phyloP scores from a whole-genome alignment of 129 eudicot species.

The Lactuca sativa region DNA sequence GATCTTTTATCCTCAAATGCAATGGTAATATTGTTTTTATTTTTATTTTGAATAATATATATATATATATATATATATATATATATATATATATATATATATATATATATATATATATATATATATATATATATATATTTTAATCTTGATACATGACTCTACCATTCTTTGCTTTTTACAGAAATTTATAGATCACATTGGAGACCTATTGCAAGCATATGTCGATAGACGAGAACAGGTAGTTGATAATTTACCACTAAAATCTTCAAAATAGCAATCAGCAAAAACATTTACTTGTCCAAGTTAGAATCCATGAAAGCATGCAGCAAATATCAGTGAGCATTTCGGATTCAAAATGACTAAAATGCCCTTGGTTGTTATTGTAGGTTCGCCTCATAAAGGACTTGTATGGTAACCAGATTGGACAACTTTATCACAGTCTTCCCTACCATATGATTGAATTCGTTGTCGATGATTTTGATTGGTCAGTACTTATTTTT shows the following conservation, averaged over 20 bases:
- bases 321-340: not conserved
- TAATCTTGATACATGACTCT: too few relatives aligned
- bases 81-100: too few relatives aligned
- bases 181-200: slow-evolving; percentile 88
- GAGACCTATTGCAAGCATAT: slow-evolving; percentile 90
- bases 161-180: slow-evolving; percentile 26
- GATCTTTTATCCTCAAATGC: slow-evolving; percentile 90
- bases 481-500: slow-evolving; percentile 49
- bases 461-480: slow-evolving; percentile 67
- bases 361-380: slow-evolving; percentile 10
- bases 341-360: not conserved
- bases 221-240: slow-evolving; percentile 97
- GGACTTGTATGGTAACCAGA: slow-evolving; percentile 91
- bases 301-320: too few relatives aligned
- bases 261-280: too few relatives aligned
- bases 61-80: too few relatives aligned
- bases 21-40: slow-evolving; percentile 43
- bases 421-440: slow-evolving; percentile 86
- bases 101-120: too few relatives aligned
- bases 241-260: not conserved
- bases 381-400: slow-evolving; percentile 77
- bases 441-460: slow-evolving; percentile 89
- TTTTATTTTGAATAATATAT: too few relatives aligned
- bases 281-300: too few relatives aligned
- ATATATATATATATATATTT: too few relatives aligned